phyloP scores from a whole-genome alignment of 1,284 basidiomycete species.

The Filobasidium uniguttulatum region DNA sequence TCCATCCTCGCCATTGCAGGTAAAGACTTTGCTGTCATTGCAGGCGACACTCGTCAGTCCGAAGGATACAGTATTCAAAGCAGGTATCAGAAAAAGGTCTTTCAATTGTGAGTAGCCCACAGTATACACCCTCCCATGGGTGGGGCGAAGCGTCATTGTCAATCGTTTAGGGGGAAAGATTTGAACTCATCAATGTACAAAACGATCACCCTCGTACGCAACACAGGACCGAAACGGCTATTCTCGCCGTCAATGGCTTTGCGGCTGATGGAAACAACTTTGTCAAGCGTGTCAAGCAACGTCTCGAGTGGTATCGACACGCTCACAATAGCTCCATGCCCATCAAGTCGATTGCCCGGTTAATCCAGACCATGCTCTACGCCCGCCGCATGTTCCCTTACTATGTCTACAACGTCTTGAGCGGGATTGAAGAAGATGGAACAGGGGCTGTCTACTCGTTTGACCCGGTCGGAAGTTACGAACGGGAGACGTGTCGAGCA shows the following conservation, averaged over 20 bases:
- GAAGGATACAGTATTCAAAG: conserved; percentile 92
- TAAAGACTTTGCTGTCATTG: conserved; percentile 78
- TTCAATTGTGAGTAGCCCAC: conserved; percentile 36
- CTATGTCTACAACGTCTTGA: conserved; percentile 89
- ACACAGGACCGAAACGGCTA: conserved; percentile 73
- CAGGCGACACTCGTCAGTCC: conserved; percentile 77
- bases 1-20: conserved; percentile 91
- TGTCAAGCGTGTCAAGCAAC: conserved; percentile 83
- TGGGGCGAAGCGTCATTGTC: too few relatives aligned
- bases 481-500: conserved; percentile 84
- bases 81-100: conserved; percentile 65
- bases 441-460: conserved; percentile 92
- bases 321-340: conserved; percentile 90
- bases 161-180: too few relatives aligned
- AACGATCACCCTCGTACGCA: not conserved
- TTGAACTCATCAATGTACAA: too few relatives aligned
- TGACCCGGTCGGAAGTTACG: conserved; percentile 89
- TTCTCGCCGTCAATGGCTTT: conserved; percentile 86
- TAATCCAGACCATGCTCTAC: conserved; percentile 94
- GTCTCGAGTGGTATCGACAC: conserved; percentile 92
- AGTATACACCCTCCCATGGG: too few relatives aligned
- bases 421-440: conserved; percentile 85
- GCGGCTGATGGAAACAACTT: conserved; percentile 92
- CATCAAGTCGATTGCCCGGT: conserved; percentile 73
- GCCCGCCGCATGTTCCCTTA: conserved; percentile 83